phyloP scores from a whole-genome alignment of 495 filamentous ascomycete genomes.

The Gamarada debralockiae region DNA sequence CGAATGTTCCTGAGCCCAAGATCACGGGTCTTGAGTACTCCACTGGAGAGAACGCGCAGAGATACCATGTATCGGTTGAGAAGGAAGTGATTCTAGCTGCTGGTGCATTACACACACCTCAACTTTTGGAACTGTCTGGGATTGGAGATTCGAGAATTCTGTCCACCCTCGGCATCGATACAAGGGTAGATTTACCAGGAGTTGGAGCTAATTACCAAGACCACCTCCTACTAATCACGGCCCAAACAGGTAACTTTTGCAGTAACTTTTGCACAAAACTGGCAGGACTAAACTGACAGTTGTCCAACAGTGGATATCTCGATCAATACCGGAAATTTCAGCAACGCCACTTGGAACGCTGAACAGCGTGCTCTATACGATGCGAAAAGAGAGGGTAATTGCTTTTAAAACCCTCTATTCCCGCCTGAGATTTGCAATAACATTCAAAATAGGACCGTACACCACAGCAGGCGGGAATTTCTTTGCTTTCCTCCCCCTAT shows the following conservation, averaged over 20 bases:
- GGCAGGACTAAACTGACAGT: too few species aligned
- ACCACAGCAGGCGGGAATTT: too few species aligned
- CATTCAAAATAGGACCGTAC: too few species aligned
- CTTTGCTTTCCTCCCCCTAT: too few species aligned
- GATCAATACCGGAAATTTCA: constrained; percentile 30
- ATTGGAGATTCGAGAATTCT: constrained; percentile 50
- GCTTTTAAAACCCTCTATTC: too few species aligned
- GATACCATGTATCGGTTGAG: background rate
- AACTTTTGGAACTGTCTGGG: constrained; percentile 60
- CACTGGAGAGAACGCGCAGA: constrained; percentile 31
- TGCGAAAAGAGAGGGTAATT: too few species aligned
- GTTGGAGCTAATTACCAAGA: constrained; percentile 65
- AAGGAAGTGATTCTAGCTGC: constrained; percentile 61
- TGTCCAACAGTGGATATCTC: constrained; percentile 22
- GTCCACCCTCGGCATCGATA: constrained; percentile 39
- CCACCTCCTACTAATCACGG: too few species aligned
- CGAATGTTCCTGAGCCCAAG: constrained; percentile 37
- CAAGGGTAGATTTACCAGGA: constrained; percentile 50
- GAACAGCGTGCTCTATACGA: constrained; percentile 40
- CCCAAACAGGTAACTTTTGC: constrained; percentile 26
- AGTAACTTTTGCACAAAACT: background rate
- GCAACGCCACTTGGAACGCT: constrained; percentile 38
- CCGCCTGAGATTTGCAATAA: too few species aligned
- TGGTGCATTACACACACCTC: constrained; percentile 57
- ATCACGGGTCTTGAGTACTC: constrained; percentile 61